These are phyloP conservation scores for Stygiomarasmius scandens DNA, from an alignment of 1,284 basidiomycete genomes.

Conservation along the genomic window DNA sequence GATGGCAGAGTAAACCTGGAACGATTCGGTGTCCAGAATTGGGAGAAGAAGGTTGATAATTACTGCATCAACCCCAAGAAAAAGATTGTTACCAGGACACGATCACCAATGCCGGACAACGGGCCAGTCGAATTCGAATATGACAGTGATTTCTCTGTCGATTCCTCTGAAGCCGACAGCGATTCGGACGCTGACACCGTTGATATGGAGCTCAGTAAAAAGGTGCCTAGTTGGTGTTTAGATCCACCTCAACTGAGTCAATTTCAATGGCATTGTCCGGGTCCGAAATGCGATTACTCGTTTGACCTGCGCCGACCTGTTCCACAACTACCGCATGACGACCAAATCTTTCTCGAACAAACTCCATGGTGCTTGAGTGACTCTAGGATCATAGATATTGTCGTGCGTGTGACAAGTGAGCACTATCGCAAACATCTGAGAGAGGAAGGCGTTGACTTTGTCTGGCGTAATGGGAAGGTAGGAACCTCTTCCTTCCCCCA, in stretches of 20 bases:
- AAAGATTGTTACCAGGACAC: neutral
- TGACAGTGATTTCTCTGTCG: conserved; percentile 19
- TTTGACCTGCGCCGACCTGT: conserved; percentile 23
- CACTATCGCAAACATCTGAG: conserved; percentile 38
- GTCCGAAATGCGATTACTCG: conserved; percentile 31
- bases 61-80: neutral
- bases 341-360: neutral
- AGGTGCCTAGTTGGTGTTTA: conserved; percentile 33
- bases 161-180: conserved; percentile 33
- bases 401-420: conserved; percentile 31
- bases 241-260: conserved; percentile 34
- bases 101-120: conserved; percentile 1
- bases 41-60: conserved; percentile 8
- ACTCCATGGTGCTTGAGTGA: conserved; percentile 30
- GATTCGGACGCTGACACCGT: neutral
- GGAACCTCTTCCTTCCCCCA: no score
- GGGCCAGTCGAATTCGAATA: conserved; percentile 20
- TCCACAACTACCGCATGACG: conserved; percentile 20
- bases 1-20: conserved; percentile 12
- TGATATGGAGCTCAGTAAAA: conserved; percentile 13
- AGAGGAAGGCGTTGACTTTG: conserved; percentile 10
- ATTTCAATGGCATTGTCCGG: conserved; percentile 38
- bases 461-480: neutral
- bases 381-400: conserved; percentile 25
- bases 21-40: conserved; percentile 6